Base-by-base conservation (phyloP, 148 eudicot species). In the Rhododendron kiyosumense region DNA sequence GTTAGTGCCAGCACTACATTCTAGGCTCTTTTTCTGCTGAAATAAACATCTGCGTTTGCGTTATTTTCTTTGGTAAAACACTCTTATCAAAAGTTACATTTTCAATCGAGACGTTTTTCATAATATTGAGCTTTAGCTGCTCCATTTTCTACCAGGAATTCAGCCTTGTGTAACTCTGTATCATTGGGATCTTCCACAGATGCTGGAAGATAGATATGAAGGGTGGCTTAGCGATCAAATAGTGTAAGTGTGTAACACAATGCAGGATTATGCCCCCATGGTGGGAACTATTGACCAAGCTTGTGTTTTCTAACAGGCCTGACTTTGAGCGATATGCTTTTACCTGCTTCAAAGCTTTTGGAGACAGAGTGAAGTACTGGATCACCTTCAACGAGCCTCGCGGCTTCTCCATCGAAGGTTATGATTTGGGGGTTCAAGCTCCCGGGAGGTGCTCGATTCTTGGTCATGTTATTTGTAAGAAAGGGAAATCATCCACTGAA, bases 151-250 rank as follows among this genome's bases (percentile, higher is more conserved):
- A 88, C 63, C 92, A 97, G 99, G 99, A 89, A 95, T 95, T 86
- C 88, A 93, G 92, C 98, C 99, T 5, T 94, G 92, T 89, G 98
- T 86, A 86, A 97, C 99, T 73, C 85, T 97, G 41, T 97, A 92
- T 85, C 99, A 97, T 87, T 97, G 99, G 99, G 99, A 97, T 93
- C 99, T 97, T 86, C 99, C 99, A 80, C 99, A 97, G 88, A 85
- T 86, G 82, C 95, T 97, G 28, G 98, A 97, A 86, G 99, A 97
- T 83, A 86, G 84, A 80, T 97, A 97, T 41, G 98, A 93, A 83
- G 99, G 99, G 84, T 93, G 95, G 91, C 78, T 97, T 78, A 93
- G 91, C 94, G 85, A 80, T 83, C 92, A 90, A 91, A 88, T 97
- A 65, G 86, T 97, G 99, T 97, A 88, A 87, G 97, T 89, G 69